A percentile compares a stretch with the other conserved stretches of the same genome.
Evolutionary conservation across 2,329 filamentous ascomycete species (phyloP).

Genomic region (Cytospora chrysosperma): DNA sequence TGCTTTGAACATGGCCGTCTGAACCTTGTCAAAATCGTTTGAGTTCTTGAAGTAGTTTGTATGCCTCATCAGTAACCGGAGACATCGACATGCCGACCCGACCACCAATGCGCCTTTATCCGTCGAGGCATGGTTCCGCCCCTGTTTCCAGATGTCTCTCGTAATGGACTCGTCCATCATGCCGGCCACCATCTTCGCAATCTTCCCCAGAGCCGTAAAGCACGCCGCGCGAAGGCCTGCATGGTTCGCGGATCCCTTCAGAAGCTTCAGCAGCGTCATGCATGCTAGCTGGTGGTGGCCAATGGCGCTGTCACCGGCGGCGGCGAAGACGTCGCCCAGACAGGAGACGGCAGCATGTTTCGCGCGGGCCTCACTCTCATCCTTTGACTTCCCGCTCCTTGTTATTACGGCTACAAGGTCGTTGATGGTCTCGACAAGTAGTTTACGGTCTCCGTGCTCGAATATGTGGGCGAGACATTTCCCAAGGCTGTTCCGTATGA

Average conservation of each 20-base stretch:
- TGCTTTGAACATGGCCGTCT: slow-evolving; percentile 78
- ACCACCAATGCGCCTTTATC: slow-evolving; percentile 86
- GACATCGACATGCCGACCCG: slow-evolving; percentile 72
- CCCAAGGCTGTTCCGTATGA: slow-evolving; percentile 86
- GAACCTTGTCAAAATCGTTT: slow-evolving; percentile 86
- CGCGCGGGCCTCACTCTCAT: slow-evolving; percentile 71
- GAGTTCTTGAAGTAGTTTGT: slow-evolving; percentile 86
- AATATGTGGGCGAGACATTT: slow-evolving; percentile 82
- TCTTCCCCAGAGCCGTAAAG: slow-evolving; percentile 72
- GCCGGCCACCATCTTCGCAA: slow-evolving; percentile 70
- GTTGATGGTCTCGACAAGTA: slow-evolving; percentile 92
- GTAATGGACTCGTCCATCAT: slow-evolving; percentile 82
- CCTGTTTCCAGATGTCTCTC: slow-evolving; percentile 93
- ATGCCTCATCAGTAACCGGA: slow-evolving; percentile 68
- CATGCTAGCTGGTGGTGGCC: slow-evolving; percentile 75
- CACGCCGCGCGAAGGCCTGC: slow-evolving; percentile 78
- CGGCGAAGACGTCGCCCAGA: slow-evolving; percentile 82
- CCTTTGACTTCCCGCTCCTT: slow-evolving; percentile 68
- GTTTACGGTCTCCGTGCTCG: slow-evolving; percentile 79
- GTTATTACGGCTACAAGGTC: slow-evolving; percentile 75
- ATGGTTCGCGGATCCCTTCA: slow-evolving; percentile 78
- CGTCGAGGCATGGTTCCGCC: slow-evolving; percentile 68
- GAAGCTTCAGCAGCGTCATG: slow-evolving; percentile 69
- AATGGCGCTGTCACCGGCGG: slow-evolving; percentile 92
- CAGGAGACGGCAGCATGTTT: slow-evolving; percentile 88